Conservation (phyloP, 192 early-diverging fungal species). For the Kappamyces sp. region DNA sequence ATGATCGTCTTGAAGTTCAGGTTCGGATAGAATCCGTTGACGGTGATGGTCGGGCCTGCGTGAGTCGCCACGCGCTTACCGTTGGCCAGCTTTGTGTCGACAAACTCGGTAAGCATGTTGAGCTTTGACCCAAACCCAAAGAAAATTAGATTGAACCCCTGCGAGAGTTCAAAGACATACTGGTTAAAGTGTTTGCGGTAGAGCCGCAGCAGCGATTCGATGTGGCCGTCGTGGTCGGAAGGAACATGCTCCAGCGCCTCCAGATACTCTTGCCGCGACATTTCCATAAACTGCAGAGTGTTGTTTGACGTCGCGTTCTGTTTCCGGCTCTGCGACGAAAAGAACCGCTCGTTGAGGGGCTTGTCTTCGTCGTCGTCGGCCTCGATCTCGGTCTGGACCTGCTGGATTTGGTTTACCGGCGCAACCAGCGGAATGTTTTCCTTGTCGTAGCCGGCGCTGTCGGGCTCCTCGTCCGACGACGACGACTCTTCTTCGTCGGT, state of each 20-base stretch:
- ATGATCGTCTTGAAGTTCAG: conserved; percentile 68
- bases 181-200: conserved; percentile 55
- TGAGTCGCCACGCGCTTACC: conserved; percentile 19
- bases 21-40: conserved; percentile 83
- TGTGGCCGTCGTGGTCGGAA: conserved; percentile 53
- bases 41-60: conserved; percentile 61
- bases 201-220: conserved; percentile 42
- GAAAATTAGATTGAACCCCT: conserved; percentile 82
- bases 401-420: too few species aligned
- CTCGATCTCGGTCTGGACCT: too few species aligned
- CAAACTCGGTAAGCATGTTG: conserved; percentile 70
- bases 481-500: background rate
- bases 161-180: conserved; percentile 79
- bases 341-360: background rate
- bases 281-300: conserved; percentile 1
- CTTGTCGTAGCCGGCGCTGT: too few species aligned
- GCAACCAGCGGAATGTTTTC: too few species aligned
- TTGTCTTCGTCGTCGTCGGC: conserved; percentile 8
- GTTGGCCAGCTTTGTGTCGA: conserved; percentile 14
- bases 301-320: conserved; percentile 16
- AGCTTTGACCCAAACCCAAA: conserved; percentile 95
- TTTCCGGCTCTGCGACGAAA: background rate
- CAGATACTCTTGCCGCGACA: conserved; percentile 2
- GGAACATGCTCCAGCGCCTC: background rate
- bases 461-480: too few species aligned